phyloP scores from a whole-genome alignment of 305 asterid species.

The Andrographis paniculata region DNA sequence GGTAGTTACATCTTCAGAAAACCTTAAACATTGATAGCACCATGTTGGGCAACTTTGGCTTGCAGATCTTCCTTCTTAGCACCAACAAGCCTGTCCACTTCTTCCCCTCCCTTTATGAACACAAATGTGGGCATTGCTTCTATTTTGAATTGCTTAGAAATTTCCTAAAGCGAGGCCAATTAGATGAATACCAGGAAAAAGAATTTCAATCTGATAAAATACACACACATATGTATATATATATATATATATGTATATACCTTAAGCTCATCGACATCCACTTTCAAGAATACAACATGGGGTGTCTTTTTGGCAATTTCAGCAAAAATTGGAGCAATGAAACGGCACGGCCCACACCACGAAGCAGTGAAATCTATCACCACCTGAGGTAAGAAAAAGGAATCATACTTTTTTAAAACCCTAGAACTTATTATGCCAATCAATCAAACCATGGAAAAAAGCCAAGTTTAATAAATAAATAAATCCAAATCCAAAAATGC shows the following conservation, averaged over 20 bases:
- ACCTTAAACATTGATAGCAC: constrained; percentile 7
- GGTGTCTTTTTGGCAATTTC: constrained; percentile 58
- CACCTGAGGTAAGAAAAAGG: constrained; percentile 28
- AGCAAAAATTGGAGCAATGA: constrained; percentile 58
- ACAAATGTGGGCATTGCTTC: constrained; percentile 46
- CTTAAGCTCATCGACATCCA: constrained; percentile 80
- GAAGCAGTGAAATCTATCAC: constrained; percentile 74
- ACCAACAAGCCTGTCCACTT: constrained; percentile 40
- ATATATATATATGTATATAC: constrained; percentile 16
- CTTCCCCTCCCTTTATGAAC: constrained; percentile 36
- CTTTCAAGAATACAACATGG: constrained; percentile 60
- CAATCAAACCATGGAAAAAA: not conserved
- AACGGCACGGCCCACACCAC: constrained; percentile 88
- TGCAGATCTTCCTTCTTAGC: constrained; percentile 32
- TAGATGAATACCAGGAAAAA: not conserved
- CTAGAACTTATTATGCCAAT: not conserved
- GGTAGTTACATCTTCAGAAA: not conserved
- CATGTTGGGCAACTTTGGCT: constrained; percentile 12
- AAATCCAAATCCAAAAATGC: not conserved
- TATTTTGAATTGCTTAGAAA: constrained; percentile 25
- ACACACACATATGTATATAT: not conserved
- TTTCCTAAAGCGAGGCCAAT: constrained; percentile 17
- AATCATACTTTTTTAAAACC: not conserved
- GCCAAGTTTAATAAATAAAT: too few species aligned
- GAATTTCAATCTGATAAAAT: not conserved